Evolutionary conservation across 805 yeast genomes (phyloP), one percentile per base, ranked within the genome.

Genomic region (Kluyveromyces siamensis): DNA sequence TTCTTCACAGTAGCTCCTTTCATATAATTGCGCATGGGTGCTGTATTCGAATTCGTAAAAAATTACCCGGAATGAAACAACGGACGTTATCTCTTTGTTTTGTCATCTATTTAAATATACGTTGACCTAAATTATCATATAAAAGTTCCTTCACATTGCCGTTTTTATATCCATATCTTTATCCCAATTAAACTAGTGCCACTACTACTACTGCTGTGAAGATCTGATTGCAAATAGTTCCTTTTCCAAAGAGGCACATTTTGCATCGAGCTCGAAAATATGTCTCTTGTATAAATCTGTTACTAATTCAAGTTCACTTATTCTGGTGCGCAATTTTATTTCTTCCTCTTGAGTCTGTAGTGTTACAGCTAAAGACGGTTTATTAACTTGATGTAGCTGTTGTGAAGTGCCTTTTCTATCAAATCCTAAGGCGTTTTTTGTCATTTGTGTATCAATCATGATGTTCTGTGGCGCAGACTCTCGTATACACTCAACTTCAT

Each of bases 261-360:
- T 64, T 27, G 57, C 54, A 47, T 91, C 96, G 54, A 91, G 72
- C 61, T 91, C 96, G 63, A 77, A 72, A 41, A 91, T 87, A 55
- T 95, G 78, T 7, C 91, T 79, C 56, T 87, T 79, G 70, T 88
- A 87, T 50, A 91, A 70, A 62, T 90, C 97, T 58, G 89, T 90
- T 39, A 91, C 96, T 40, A 90, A 72, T 63, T 91, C 98, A 52
- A 91, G 74, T 63, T 91, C 98, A 11, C 85, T 79, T 19, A 90
- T 87, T 50, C 95, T 74, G 0, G 96, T 87, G 54, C 80, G 79
- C 53, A 90, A 68, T 47, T 66, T 70, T 35, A 70, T 69, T 18
- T 67, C 57, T 37, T 69, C 72, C 47, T 62, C 68, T 40, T 63
- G 62, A 10, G 57, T 52, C 47, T 56, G 59, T 49, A 59, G 49